Conservation (phyloP, 2,329 filamentous ascomycete genomes). For the Dendryphion nanum region DNA sequence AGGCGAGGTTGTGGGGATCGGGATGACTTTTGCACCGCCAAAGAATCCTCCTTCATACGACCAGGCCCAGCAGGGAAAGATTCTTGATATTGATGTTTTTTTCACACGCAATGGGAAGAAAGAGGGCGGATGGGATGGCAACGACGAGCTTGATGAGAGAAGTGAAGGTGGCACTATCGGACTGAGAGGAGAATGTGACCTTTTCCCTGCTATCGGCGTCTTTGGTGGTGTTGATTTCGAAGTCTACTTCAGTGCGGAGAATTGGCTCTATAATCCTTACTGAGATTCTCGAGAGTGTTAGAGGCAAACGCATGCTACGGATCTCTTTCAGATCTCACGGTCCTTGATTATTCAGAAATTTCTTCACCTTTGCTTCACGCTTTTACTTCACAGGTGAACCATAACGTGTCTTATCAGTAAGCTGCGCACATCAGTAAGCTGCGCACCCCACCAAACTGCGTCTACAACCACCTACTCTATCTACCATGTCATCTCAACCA, state of each 20-base stretch:
- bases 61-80: conserved; percentile 17
- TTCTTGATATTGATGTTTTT: conserved; percentile 60
- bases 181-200: conserved; percentile 68
- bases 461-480: too few relatives aligned
- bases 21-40: conserved; percentile 59
- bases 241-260: conserved; percentile 58
- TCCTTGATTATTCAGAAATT: too few relatives aligned
- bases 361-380: too few relatives aligned
- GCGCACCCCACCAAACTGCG: too few relatives aligned
- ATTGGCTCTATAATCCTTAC: conserved; percentile 54
- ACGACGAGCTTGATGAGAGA: conserved; percentile 69
- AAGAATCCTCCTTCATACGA: conserved; percentile 37
- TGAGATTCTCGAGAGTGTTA: too few relatives aligned
- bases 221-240: conserved; percentile 70
- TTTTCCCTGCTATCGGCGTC: conserved; percentile 69
- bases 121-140: conserved; percentile 66
- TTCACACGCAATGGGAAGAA: conserved; percentile 66
- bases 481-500: too few relatives aligned
- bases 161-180: conserved; percentile 63
- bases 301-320: too few relatives aligned
- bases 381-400: too few relatives aligned
- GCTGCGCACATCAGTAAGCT: too few relatives aligned
- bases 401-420: too few relatives aligned
- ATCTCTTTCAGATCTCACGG: too few relatives aligned
- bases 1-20: conserved; percentile 69